A percentile compares a stretch with the other conserved stretches of the same genome.
Evolutionary conservation across 2,329 filamentous ascomycete species (phyloP).

Genomic region (Aspergillus sp.): DNA sequence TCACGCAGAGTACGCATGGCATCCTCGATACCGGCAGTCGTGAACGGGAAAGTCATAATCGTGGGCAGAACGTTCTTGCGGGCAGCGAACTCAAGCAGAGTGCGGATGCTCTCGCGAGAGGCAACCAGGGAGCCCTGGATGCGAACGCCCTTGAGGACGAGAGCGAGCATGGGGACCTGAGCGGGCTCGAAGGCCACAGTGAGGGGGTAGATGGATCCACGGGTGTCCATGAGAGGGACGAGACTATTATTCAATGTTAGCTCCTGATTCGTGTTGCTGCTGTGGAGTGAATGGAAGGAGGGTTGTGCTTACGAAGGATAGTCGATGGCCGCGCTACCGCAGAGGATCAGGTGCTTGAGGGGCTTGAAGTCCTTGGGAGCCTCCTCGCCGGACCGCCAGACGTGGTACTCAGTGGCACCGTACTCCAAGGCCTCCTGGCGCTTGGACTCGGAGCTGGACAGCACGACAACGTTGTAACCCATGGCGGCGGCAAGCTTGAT

Average conservation of each 20-base stretch:
- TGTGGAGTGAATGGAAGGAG: background rate
- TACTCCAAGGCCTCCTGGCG: conserved; percentile 36
- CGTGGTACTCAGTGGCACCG: conserved; percentile 63
- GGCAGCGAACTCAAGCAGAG: conserved; percentile 64
- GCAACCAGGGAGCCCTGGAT: conserved; percentile 65
- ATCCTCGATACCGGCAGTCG: conserved; percentile 47
- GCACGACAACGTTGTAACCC: conserved; percentile 53
- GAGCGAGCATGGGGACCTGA: conserved; percentile 39
- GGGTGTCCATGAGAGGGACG: conserved; percentile 26
- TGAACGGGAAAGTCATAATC: conserved; percentile 63
- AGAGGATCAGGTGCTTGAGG: conserved; percentile 18
- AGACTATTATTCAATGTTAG: conserved; percentile 1
- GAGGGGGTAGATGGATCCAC: conserved; percentile 28
- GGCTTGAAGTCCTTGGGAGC: conserved; percentile 10
- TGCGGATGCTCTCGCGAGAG: conserved; percentile 60
- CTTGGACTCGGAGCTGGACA: conserved; percentile 22
- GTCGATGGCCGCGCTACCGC: conserved; percentile 12
- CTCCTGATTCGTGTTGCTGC: background rate
- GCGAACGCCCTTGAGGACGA: conserved; percentile 55
- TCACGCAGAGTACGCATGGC: conserved; percentile 46
- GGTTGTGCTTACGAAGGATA: conserved; percentile 12
- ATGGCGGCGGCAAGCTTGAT: conserved; percentile 67
- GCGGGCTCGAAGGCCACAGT: conserved; percentile 22
- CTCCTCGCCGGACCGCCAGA: conserved; percentile 1
- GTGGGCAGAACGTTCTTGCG: conserved; percentile 62